A percentile compares a stretch with the other conserved stretches of the same genome.
These are phyloP conservation scores for Trichoderma breve DNA, from an alignment of 2,329 filamentous ascomycete genomes.

Conservation along the genomic window DNA sequence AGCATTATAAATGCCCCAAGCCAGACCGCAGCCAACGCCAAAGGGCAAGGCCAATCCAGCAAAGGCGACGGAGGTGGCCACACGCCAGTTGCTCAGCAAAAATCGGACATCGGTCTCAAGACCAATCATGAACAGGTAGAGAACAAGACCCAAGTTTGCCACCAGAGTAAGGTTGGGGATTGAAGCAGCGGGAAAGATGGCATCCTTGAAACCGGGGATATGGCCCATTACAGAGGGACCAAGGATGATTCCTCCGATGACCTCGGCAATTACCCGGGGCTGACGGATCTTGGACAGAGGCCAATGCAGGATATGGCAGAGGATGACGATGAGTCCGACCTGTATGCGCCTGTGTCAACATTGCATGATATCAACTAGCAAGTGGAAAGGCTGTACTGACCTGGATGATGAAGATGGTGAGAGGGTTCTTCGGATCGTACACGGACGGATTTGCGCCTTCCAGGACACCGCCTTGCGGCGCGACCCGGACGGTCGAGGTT, in stretches of 20 bases:
- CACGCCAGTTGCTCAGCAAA: slow-evolving; percentile 74
- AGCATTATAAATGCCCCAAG: slow-evolving; percentile 75
- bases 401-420: slow-evolving; percentile 76
- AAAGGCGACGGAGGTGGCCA: slow-evolving; percentile 73
- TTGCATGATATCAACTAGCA: neutral
- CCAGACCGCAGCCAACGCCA: slow-evolving; percentile 74
- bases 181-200: slow-evolving; percentile 74
- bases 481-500: slow-evolving; percentile 32
- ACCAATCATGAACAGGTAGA: slow-evolving; percentile 86
- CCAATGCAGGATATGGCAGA: slow-evolving; percentile 61
- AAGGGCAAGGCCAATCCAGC: slow-evolving; percentile 82
- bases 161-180: slow-evolving; percentile 74
- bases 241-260: slow-evolving; percentile 79
- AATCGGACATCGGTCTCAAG: slow-evolving; percentile 82
- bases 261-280: slow-evolving; percentile 80
- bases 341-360: slow-evolving; percentile 22
- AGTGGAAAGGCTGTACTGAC: slow-evolving; percentile 28
- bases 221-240: slow-evolving; percentile 86
- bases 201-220: slow-evolving; percentile 71
- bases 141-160: slow-evolving; percentile 77
- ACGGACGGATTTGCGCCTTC: slow-evolving; percentile 67
- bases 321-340: slow-evolving; percentile 47
- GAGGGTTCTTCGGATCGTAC: slow-evolving; percentile 69
- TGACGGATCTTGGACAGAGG: slow-evolving; percentile 75
- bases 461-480: slow-evolving; percentile 60